Percentiles rank a stretch among this genome's conserved stretches.
Evolutionary conservation across 441 rosid species (phyloP).

Genomic region (Gossypium davidsonii): DNA sequence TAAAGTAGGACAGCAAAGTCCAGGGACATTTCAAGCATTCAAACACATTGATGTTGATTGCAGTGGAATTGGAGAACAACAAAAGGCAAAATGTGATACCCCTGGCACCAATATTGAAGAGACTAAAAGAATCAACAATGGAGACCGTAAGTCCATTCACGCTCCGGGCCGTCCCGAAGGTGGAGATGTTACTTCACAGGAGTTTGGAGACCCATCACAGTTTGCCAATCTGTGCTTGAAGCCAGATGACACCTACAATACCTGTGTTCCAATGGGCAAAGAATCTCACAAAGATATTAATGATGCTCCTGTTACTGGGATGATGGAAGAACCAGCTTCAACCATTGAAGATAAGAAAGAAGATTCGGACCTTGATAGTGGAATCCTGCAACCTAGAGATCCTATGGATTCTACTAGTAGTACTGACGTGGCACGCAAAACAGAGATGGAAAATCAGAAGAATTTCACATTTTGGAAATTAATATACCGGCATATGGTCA

Average conservation of each 20-base stretch:
- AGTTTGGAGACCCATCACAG: constrained; percentile 6
- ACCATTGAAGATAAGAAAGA: constrained; percentile 19
- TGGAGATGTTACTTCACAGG: not conserved
- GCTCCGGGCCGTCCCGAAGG: not conserved
- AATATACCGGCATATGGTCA: constrained; percentile 48
- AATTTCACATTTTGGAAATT: constrained; percentile 34
- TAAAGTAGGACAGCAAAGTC: not conserved
- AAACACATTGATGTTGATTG: not conserved
- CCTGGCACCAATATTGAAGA: not conserved
- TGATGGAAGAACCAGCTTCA: constrained; percentile 16
- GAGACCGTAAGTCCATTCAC: not conserved
- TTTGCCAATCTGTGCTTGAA: not conserved
- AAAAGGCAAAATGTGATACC: not conserved
- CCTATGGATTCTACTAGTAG: constrained; percentile 16
- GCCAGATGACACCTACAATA: constrained; percentile 6
- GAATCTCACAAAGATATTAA: constrained; percentile 10
- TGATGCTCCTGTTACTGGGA: constrained; percentile 5
- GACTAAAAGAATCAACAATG: not conserved
- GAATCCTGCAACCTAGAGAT: constrained; percentile 10
- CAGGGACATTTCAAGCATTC: not conserved
- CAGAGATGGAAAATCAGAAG: constrained; percentile 31
- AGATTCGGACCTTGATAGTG: constrained; percentile 11
- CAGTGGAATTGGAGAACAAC: constrained; percentile 1
- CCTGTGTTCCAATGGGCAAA: constrained; percentile 11
- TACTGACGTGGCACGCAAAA: constrained; percentile 4